A percentile compares a stretch with the other conserved stretches of the same genome.
phyloP scores from a whole-genome alignment of 345 rosid genomes.

The Eucalyptus sp. region DNA sequence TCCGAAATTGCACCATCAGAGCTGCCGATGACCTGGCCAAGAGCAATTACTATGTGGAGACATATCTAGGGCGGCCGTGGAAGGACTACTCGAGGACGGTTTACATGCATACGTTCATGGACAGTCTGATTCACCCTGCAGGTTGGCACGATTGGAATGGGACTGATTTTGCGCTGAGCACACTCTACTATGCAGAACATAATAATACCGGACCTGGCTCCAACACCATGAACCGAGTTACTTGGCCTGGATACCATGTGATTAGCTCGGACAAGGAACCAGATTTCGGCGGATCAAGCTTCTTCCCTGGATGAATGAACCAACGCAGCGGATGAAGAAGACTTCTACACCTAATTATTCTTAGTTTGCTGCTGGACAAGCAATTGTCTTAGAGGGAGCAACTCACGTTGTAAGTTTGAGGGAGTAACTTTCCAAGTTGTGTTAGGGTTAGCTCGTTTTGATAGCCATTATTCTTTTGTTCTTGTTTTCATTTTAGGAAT shows the following conservation, averaged over 20 bases:
- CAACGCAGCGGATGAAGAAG: neutral
- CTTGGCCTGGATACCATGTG: slow-evolving; percentile 50
- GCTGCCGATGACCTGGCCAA: neutral
- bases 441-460: neutral
- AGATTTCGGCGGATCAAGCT: neutral
- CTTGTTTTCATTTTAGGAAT: neutral
- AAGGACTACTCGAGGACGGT: slow-evolving; percentile 67
- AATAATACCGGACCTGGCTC: slow-evolving; percentile 64
- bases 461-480: neutral
- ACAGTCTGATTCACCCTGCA: slow-evolving; percentile 35
- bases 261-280: neutral
- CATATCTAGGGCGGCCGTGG: slow-evolving; percentile 72
- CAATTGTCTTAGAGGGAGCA: neutral
- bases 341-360: neutral
- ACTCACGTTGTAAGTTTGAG: neutral
- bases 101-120: slow-evolving; percentile 42
- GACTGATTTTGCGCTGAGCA: slow-evolving; percentile 36
- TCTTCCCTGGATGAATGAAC: neutral
- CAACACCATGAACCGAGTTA: slow-evolving; percentile 39
- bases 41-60: slow-evolving; percentile 17
- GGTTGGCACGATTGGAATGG: slow-evolving; percentile 76
- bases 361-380: neutral
- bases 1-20: neutral
- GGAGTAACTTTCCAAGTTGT: neutral
- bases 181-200: slow-evolving; percentile 69